phyloP scores from a whole-genome alignment of 129 eudicot genomes.

The Daucus carota region DH1_v3.0 NC_030386.2:27765001-27765500 shows the following conservation, averaged over 20 bases:
- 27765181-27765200: conserved; percentile 92
- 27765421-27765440: neutral
- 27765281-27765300: neutral
- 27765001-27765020: neutral
- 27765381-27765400: neutral
- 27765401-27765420: neutral
- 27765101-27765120: neutral
- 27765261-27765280: neutral
- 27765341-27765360: neutral
- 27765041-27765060: neutral
- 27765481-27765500: neutral
- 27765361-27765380: neutral
- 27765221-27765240: conserved; percentile 24
- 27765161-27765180: conserved; percentile 83
- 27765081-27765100: neutral
- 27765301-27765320: neutral
- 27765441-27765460: neutral
- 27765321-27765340: neutral
- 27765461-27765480: neutral
- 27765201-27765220: conserved; percentile 93
- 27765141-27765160: conserved; percentile 99
- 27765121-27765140: conserved; percentile 52
- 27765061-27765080: neutral
- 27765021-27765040: neutral
- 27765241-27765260: neutral